Conservation (phyloP, 306 rosid genomes). For the Cucumis cinereus region DNA sequence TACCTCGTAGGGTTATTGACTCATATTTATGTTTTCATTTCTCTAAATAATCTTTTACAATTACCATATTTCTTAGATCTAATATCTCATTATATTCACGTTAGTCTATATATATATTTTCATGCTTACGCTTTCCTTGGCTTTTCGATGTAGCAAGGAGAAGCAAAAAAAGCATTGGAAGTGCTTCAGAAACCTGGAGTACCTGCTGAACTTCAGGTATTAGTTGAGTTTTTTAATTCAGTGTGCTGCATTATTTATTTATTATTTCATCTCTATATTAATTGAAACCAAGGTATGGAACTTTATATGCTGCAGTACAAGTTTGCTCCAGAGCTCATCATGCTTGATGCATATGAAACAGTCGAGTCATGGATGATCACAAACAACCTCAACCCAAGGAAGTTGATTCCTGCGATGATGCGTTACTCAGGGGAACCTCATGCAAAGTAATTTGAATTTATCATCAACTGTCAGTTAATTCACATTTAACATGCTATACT, state of each 20-base stretch:
- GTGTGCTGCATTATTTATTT: neutral
- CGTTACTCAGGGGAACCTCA: conserved; percentile 97
- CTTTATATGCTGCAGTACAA: conserved; percentile 51
- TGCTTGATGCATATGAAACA: conserved; percentile 97
- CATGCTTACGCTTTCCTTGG: neutral
- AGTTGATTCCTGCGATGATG: conserved; percentile 99
- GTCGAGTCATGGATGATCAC: conserved; percentile 97
- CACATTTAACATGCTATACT: neutral
- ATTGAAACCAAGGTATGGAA: neutral
- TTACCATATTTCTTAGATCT: neutral
- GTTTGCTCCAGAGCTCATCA: conserved; percentile 91
- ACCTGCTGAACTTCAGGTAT: conserved; percentile 77
- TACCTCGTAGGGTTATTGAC: neutral
- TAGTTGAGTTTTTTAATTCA: conserved; percentile 10
- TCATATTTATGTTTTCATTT: neutral
- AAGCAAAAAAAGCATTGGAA: conserved; percentile 88
- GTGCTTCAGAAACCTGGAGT: conserved; percentile 83
- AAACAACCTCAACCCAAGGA: conserved; percentile 82
- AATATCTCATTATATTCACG: neutral
- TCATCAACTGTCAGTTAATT: neutral
- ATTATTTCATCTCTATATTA: neutral
- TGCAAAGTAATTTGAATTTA: conserved; percentile 58
- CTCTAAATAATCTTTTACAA: neutral
- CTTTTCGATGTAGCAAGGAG: conserved; percentile 66
- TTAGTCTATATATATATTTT: neutral